A percentile compares a stretch with the other conserved stretches of the same genome.
These are phyloP conservation scores for Rhodotorula paludigena DNA, from an alignment of 768 basidiomycete species.

Conservation along the genomic window DNA sequence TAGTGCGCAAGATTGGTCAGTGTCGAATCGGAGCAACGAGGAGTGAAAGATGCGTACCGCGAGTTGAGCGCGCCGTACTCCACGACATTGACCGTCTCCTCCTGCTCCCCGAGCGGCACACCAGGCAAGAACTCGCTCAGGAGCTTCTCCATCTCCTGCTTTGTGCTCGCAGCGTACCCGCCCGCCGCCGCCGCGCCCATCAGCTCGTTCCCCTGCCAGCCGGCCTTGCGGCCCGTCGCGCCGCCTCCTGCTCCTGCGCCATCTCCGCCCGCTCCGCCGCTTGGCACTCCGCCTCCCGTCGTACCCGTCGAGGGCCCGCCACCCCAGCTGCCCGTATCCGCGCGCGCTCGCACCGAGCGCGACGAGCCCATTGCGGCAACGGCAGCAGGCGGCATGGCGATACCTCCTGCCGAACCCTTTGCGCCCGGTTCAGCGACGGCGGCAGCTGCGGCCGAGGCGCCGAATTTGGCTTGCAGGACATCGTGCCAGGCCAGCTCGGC, in stretches of 20 bases:
- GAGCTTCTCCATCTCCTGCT: background rate
- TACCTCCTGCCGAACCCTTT: background rate
- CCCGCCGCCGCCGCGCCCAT: constrained; percentile 32
- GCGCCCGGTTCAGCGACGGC: background rate
- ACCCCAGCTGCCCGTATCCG: background rate
- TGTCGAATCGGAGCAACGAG: too few species aligned
- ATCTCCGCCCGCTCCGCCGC: background rate
- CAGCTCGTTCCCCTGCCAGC: constrained; percentile 14
- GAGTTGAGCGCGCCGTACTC: constrained; percentile 41
- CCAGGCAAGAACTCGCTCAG: constrained; percentile 3
- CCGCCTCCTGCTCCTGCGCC: background rate
- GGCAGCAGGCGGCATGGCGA: background rate
- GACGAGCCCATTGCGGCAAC: background rate
- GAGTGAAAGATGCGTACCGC: too few species aligned
- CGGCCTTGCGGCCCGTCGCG: background rate
- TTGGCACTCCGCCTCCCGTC: background rate
- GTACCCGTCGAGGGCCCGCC: background rate
- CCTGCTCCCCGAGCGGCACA: constrained; percentile 17
- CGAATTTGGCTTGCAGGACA: constrained; percentile 10
- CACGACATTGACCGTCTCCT: constrained; percentile 26
- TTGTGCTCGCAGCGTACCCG: constrained; percentile 24
- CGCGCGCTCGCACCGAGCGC: background rate
- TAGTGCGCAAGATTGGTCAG: too few species aligned
- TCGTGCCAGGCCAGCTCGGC: constrained; percentile 36
- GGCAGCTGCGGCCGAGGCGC: background rate